Evolutionary conservation across 169 alveolate genomes (phyloP).

Genomic region (Babesia gibsoni): DNA sequence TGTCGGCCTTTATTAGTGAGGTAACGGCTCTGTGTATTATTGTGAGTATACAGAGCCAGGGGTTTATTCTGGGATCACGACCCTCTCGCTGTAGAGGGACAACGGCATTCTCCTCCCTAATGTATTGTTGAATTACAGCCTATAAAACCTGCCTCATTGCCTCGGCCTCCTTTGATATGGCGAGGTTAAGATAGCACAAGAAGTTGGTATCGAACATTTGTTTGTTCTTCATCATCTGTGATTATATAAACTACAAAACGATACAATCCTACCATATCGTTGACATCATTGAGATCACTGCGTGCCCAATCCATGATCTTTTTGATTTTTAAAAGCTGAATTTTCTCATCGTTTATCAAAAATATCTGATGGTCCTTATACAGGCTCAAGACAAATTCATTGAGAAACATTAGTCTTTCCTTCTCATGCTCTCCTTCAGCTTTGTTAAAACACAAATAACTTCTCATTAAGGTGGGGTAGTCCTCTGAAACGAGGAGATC

Average conservation of each 20-base stretch:
- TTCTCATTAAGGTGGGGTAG: conserved; percentile 58
- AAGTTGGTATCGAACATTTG: conserved; percentile 61
- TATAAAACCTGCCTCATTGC: conserved; percentile 27
- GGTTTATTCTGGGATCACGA: conserved; percentile 48
- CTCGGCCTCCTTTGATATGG: conserved; percentile 58
- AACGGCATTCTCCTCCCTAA: neutral
- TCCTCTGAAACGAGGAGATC: conserved; percentile 59
- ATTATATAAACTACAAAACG: neutral
- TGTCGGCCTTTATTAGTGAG: conserved; percentile 49
- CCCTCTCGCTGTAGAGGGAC: conserved; percentile 9
- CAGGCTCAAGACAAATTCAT: conserved; percentile 57
- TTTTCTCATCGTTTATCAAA: conserved; percentile 47
- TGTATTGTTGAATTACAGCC: neutral
- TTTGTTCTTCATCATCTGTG: conserved; percentile 36
- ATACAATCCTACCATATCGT: conserved; percentile 37
- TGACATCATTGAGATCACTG: conserved; percentile 38
- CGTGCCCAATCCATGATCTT: conserved; percentile 66
- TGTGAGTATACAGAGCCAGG: conserved; percentile 67
- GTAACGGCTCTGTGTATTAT: conserved; percentile 60
- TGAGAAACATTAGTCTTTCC: conserved; percentile 16
- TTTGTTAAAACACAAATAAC: conserved; percentile 19
- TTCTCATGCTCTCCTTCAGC: conserved; percentile 19
- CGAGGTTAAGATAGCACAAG: conserved; percentile 55
- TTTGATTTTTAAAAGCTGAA: conserved; percentile 60
- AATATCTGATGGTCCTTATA: conserved; percentile 65